Base-by-base conservation (phyloP, 2,329 filamentous ascomycete species). In the Diaporthe sp. region DNA sequence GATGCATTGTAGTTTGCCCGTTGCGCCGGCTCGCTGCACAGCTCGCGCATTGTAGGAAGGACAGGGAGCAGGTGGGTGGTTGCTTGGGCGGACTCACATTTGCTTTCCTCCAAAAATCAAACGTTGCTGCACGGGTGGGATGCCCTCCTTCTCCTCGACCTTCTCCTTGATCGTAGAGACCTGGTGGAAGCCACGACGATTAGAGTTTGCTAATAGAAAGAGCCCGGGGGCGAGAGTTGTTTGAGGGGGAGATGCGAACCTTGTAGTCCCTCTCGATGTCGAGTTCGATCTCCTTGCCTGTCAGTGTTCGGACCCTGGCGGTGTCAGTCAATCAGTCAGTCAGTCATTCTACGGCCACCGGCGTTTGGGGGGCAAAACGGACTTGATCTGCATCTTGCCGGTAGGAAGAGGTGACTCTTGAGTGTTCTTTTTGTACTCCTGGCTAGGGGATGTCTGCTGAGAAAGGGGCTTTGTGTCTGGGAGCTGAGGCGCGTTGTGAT, bases 101-200 rank as follows among this genome's bases (percentile, higher is more conserved):
- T 99, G 97, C 89, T 99, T 99, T 82, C 97, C 97, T 72, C 96
- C 95, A 83, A 94, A 98, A 82, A 99, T 99, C 79, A 99, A 88
- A 75, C 97, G 93, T 86, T 99, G 97, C 87, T 99, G 97, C 25
- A 97, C 95, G 1, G 97, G 97, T 58, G 97, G 96, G 81, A 99
- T 99, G 74, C 97, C 97, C 84, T 98, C 97, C 87, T 98, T 98
- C 88, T 99, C 97, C 86, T 99, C 97, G 74, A 99, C 97, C 82
- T 96, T 96, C 87, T 98, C 97, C 90, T 99, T 99, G 89, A 99
- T 98, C 84, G 96, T 93, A 55, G 94, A 93, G 80, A 98, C 94
- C 95, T 98, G 79, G 77, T 6, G n/a, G 19, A 57, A 19, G 61
- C 59, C 34, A n/a, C 2, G 31, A 15, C 5, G 39, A 57, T 77